Percentiles rank a stretch among this genome's conserved stretches.
phyloP scores from a whole-genome alignment of 768 basidiomycete genomes.

The Calocybe indica region DNA sequence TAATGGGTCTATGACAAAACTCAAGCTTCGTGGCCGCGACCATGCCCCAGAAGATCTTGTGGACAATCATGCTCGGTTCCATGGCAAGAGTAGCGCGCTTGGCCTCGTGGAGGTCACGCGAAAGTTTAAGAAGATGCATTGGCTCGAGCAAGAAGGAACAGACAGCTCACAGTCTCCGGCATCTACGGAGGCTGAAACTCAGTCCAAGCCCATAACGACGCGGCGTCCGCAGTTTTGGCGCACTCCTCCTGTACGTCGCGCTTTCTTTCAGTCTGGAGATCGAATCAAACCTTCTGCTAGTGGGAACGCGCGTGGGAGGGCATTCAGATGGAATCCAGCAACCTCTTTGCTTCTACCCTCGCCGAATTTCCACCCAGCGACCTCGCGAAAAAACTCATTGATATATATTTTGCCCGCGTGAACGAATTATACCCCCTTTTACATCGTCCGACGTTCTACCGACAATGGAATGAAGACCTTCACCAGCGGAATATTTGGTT shows the following conservation, averaged over 20 bases:
- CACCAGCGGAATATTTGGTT: slow-evolving; percentile 57
- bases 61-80: slow-evolving; percentile 45
- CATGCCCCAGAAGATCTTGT: slow-evolving; percentile 13
- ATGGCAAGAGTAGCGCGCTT: slow-evolving; percentile 56
- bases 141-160: slow-evolving; percentile 27
- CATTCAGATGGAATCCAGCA: slow-evolving; percentile 22
- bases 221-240: slow-evolving; percentile 51
- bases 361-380: slow-evolving; percentile 50
- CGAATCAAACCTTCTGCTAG: slow-evolving; percentile 21
- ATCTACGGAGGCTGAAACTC: slow-evolving; percentile 9
- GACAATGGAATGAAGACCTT: slow-evolving; percentile 48
- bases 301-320: slow-evolving; percentile 59
- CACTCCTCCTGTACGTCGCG: slow-evolving; percentile 43
- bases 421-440: slow-evolving; percentile 63
- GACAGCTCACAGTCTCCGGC: slow-evolving; percentile 4
- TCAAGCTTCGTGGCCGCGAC: slow-evolving; percentile 29
- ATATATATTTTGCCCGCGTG: slow-evolving; percentile 59
- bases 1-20: slow-evolving; percentile 28
- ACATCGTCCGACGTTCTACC: slow-evolving; percentile 65
- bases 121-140: slow-evolving; percentile 45
- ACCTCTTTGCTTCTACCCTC: slow-evolving; percentile 20
- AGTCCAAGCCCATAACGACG: slow-evolving; percentile 5
- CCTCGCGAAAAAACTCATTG: slow-evolving; percentile 52
- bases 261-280: background rate
- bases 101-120: slow-evolving; percentile 49